A percentile compares a stretch with the other conserved stretches of the same genome.
These are phyloP conservation scores for Rubus parviflorus DNA, from an alignment of 306 rosid species.

Conservation along the genomic window DNA sequence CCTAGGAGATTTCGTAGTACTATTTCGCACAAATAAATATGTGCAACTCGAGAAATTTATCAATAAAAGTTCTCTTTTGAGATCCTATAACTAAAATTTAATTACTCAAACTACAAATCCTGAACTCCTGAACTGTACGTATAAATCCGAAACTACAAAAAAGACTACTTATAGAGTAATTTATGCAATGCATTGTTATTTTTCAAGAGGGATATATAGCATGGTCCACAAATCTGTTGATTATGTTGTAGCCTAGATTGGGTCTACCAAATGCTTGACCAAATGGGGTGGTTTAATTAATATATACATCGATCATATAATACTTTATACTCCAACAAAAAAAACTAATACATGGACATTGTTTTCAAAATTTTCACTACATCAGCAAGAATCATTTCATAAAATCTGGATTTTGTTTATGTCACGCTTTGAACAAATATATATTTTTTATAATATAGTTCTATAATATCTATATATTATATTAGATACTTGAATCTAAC, in stretches of 20 bases:
- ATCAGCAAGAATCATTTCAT: constrained; percentile 21
- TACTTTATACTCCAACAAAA: background rate
- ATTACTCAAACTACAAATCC: too few relatives aligned
- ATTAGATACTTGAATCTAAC: background rate
- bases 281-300: constrained; percentile 19
- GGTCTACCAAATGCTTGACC: constrained; percentile 27
- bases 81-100: too few relatives aligned
- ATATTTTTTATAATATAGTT: too few relatives aligned
- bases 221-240: background rate
- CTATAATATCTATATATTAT: too few relatives aligned
- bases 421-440: background rate
- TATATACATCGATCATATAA: constrained; percentile 12
- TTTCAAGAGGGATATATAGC: background rate
- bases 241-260: background rate
- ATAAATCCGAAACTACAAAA: too few relatives aligned
- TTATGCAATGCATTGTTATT: background rate
- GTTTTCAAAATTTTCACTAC: background rate
- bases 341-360: constrained; percentile 1
- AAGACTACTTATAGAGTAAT: too few relatives aligned
- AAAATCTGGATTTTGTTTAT: constrained; percentile 18
- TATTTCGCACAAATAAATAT: too few relatives aligned
- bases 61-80: too few relatives aligned
- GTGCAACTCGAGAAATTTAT: too few relatives aligned
- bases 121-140: too few relatives aligned
- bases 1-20: too few relatives aligned